A percentile compares a stretch with the other conserved stretches of the same genome.
These are phyloP conservation scores for Suillus occidentalis DNA, from an alignment of 768 basidiomycete genomes.

Conservation along the genomic window DNA sequence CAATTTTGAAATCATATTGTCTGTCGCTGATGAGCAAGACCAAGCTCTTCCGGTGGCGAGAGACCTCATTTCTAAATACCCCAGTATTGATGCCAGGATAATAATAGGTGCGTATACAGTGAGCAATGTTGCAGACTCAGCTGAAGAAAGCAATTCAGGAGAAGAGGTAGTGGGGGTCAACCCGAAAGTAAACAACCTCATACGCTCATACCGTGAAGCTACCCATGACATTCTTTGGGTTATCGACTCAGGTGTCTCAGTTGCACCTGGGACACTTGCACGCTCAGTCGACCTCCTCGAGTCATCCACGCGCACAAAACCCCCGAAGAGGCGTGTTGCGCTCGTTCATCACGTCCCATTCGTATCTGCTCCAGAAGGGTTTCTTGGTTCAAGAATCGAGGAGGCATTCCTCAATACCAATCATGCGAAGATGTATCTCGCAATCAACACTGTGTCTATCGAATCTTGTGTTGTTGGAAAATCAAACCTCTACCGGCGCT, in stretches of 20 bases:
- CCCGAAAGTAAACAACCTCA: constrained; percentile 96
- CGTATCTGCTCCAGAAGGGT: constrained; percentile 67
- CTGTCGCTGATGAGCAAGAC: constrained; percentile 86
- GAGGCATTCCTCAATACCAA: constrained; percentile 96
- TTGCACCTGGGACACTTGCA: constrained; percentile 74
- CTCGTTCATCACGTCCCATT: constrained; percentile 97
- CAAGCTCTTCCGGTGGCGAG: constrained; percentile 83
- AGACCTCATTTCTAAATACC: constrained; percentile 77
- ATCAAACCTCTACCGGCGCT: constrained; percentile 89
- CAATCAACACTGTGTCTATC: constrained; percentile 83
- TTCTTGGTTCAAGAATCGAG: constrained; percentile 82
- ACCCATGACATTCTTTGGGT: constrained; percentile 93
- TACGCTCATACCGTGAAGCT: constrained; percentile 79
- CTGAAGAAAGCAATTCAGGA: constrained; percentile 43
- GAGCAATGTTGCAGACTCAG: neutral
- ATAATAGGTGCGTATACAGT: constrained; percentile 53
- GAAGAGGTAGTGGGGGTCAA: constrained; percentile 87
- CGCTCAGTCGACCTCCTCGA: constrained; percentile 80
- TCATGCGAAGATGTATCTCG: constrained; percentile 97
- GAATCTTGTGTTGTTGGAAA: constrained; percentile 98
- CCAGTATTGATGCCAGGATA: constrained; percentile 67
- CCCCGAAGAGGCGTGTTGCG: constrained; percentile 55
- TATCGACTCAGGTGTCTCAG: constrained; percentile 91
- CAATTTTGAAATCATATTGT: constrained; percentile 88
- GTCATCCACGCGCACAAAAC: constrained; percentile 37